Base-by-base conservation (phyloP, 2,329 filamentous ascomycete genomes). In the Xylariaceae sp. region DNA sequence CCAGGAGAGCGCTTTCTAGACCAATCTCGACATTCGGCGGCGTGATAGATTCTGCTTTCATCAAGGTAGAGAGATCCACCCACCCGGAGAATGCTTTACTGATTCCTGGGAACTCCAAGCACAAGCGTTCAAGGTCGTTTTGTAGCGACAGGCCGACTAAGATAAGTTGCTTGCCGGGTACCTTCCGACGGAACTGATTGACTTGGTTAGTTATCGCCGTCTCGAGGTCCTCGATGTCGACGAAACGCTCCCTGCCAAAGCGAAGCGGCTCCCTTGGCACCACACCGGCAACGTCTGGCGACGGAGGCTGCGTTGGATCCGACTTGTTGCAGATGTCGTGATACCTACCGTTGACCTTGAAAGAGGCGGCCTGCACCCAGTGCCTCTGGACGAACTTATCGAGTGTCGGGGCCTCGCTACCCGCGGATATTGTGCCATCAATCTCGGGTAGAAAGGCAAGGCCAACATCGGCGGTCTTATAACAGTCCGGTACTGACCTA, bases 361-460 rank as follows among this genome's bases (percentile, higher is more conserved):
- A 18, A 6, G 57, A 61, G 10, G 37, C 15, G 51, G 42, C 11
- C 11, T 53, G 3, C 15, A 62, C 48, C 0, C 39, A 7, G 13
- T 51, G 48, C 10, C 35, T 10, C 34, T 15, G 13, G 37, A 50
- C 23, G 4, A 63, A 57, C 3, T 11, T 15, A 4, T 50, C 47
- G 4, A 60, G 18, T 17, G 6, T 48, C 44, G 30, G 53, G 13
- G 5, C 13, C 4, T 17, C 42, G 7, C 37, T 34, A 10, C 10
- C 6, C 10, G 1, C 7, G 53, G 37, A 11, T 6, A 4, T 3
- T 6, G 50, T 37, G 15, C 35, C 5, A n/a, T 51, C 8, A 13
- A 64, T 58, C 23, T 9, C 23, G 7, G 62, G 53, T 34, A 64
- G 49, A 58, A 63, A 37, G 13, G 60, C 62, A 10, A 64, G 34